Evolutionary conservation across 2,329 filamentous ascomycete species (phyloP), one percentile per base, ranked within the genome.

Genomic region (Tolypocladium sp.): DNA sequence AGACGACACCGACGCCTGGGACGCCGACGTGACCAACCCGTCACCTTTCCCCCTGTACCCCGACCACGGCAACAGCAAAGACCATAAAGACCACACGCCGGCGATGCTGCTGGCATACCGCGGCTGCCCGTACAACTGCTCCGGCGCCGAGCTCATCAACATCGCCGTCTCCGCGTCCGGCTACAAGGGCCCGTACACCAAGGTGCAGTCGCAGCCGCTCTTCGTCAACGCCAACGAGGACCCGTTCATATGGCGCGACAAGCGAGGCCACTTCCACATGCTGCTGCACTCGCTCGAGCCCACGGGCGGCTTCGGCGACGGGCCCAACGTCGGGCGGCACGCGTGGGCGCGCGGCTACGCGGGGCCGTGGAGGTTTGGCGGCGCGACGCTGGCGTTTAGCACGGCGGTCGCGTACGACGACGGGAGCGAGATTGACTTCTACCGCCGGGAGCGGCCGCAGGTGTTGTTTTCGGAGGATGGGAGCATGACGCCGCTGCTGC

Each of bases 381-480:
- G 20, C 44, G 7, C 44, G 44, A 49, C 44, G 15, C 44, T 49
- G 44, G 25, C 44, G 12, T 49, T 49, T 8, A 20, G 25, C 44
- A 49, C 44, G 15, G 25, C 25, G 15, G 44, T 49, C 5, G 44
- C 44, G 44, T 49, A 49, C 25, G 44, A 17, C 5, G 44, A 49
- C 15, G 44, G 44, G 25, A 20, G 44, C 25, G 17, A 25, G 6
- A 7, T 70, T 51, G 67, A 71, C 4, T 77, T 74, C 41, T 75
- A 76, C 56, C 70, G 79, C 2, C 65, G 79, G 15, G 79, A 81
- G 62, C 67, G 79, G 2, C 77, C 79, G 0, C 79, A 80, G 69
- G 55, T 82, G 60, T 20, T 49, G 25, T 49, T 49, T 20, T 49
- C 44, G 5, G 25, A 49, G 25, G 44, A 49, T 8, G 44, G 44